Conservation (phyloP, 2,329 filamentous ascomycete genomes). For the Alternaria infectoria region DNA sequence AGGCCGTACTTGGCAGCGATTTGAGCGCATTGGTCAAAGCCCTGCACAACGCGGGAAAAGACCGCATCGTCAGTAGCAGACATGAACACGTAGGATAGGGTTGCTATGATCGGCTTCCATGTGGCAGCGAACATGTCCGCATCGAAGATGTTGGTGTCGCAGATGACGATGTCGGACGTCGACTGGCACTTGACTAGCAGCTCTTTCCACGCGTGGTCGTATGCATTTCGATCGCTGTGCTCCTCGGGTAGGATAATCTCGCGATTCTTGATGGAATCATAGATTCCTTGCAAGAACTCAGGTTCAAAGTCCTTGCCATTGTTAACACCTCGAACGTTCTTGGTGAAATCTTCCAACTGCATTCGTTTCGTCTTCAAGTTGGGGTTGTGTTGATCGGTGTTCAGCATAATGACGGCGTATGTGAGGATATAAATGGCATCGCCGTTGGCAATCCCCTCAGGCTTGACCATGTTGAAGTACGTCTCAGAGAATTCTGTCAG, state of each 20-base stretch:
- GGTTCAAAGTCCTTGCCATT: constrained; percentile 80
- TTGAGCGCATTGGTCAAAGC: constrained; percentile 94
- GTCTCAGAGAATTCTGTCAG: constrained; percentile 85
- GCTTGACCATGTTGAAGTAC: constrained; percentile 74
- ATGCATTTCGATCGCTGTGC: constrained; percentile 94
- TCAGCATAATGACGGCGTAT: constrained; percentile 97
- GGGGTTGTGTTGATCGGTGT: constrained; percentile 95
- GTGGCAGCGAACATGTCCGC: constrained; percentile 97
- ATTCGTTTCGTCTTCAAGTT: constrained; percentile 87
- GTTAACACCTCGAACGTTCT: constrained; percentile 91
- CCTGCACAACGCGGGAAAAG: constrained; percentile 89
- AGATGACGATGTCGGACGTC: constrained; percentile 75
- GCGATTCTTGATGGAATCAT: constrained; percentile 85
- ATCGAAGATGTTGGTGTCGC: constrained; percentile 93
- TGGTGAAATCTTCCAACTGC: constrained; percentile 80
- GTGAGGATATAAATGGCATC: constrained; percentile 90
- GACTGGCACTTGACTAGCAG: constrained; percentile 82
- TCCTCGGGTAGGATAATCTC: constrained; percentile 98
- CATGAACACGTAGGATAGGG: constrained; percentile 97
- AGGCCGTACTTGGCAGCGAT: constrained; percentile 86
- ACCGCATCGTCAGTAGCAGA: constrained; percentile 96
- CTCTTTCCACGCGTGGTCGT: constrained; percentile 98
- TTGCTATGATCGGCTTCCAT: constrained; percentile 94
- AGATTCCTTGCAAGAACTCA: constrained; percentile 85
- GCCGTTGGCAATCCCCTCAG: constrained; percentile 78